Conservation (phyloP, 2,329 filamentous ascomycete species). For the Helotiales sp. region DNA sequence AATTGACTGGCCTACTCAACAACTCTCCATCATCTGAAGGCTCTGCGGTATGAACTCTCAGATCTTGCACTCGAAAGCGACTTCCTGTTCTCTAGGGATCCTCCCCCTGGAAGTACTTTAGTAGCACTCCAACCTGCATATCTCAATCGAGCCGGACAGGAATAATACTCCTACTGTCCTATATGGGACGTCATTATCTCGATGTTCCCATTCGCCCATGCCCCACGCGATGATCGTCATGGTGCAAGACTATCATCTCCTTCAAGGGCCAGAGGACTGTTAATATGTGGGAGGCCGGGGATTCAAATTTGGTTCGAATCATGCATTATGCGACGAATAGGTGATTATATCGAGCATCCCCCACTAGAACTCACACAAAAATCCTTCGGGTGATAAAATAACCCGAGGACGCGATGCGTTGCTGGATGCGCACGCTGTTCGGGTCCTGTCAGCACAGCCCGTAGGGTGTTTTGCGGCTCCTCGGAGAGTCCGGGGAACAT, state of each 20-base stretch:
- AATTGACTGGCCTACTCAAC: constrained; percentile 14
- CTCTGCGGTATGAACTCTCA: constrained; percentile 2
- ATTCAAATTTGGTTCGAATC: constrained; percentile 9
- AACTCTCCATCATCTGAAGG: neutral
- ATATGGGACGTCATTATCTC: constrained; percentile 4
- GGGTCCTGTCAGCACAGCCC: neutral
- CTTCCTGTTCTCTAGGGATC: too few relatives aligned
- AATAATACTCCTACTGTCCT: neutral
- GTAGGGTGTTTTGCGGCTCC: neutral
- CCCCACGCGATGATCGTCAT: constrained; percentile 37
- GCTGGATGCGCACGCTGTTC: neutral
- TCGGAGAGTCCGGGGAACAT: neutral
- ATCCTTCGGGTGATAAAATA: neutral
- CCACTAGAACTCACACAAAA: constrained; percentile 3
- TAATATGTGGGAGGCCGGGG: constrained; percentile 41
- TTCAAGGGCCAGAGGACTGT: constrained; percentile 36
- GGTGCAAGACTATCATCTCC: constrained; percentile 38
- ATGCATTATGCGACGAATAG: constrained; percentile 13
- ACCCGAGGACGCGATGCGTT: neutral
- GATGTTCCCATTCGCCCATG: neutral
- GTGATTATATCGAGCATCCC: constrained; percentile 11
- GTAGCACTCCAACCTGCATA: constrained; percentile 9
- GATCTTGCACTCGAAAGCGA: constrained; percentile 5
- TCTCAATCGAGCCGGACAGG: neutral
- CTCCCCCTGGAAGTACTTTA: constrained; percentile 10